Base-by-base conservation (phyloP, 352 stramenopile genomes). In the Globisporangium nunn region DNA sequence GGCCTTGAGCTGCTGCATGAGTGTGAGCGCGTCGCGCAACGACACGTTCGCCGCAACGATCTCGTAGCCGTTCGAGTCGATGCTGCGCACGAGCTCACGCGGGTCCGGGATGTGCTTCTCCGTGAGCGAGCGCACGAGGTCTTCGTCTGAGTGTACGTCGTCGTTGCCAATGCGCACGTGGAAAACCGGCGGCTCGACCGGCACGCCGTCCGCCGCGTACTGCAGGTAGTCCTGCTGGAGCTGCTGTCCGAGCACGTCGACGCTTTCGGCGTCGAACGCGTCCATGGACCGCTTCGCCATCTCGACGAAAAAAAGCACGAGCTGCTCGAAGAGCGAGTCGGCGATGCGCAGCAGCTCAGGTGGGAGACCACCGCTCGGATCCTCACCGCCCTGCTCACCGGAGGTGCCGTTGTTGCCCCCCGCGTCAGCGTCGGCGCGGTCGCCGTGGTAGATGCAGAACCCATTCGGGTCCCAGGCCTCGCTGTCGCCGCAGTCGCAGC, bases 401-500 rank as follows among this genome's bases (percentile, higher is more conserved):
- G 40, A 15, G 6, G 59, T 75, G 8, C 69, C 65, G 0, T 54
- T 48, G 39, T 60, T 59, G 28, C 18, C 61, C 10, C 45, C 61
- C 11, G n/a, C 58, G 28, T 59, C 64, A 7, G 57, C 49, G 8
- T 60, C 59, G 28, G 70, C 64, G 41, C 67, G 60, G 35, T 85
- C 59, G 28, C 71, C 88, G 77, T 99, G 97, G 47, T 78, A 54
- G 8, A 78, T 60, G 72, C 97, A 99, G 66, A 98, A 98, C 6
- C 96, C 96, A 30, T 95, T 78, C 0, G 87, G 75, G 14, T 84
- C 85, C 97, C 97, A 99, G 3, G 97, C 96, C 68, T 99, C 97
- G 18, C 85, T 74, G 76, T 99, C 97, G 41, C 97, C 97, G 63
- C 97, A 99, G 81, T 99, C 97, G 64, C 97, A 99, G 80, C 99